These are phyloP conservation scores for Globisporangium megalacanthum DNA, from an alignment of 352 stramenopile genomes.

Conservation along the genomic window DNA sequence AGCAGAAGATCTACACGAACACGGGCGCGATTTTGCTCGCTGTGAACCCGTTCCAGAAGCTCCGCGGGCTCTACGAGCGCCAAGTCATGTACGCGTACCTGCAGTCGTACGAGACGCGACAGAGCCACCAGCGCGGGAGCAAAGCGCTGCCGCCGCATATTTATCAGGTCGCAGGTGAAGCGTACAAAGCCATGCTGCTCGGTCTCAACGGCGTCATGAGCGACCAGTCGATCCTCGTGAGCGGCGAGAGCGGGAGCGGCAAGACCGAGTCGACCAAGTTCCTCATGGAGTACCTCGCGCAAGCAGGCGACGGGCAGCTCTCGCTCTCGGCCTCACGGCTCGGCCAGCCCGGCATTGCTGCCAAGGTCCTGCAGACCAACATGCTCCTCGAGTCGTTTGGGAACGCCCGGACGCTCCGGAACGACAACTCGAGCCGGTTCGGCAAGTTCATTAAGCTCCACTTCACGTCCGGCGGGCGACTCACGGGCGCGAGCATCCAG, in stretches of 20 bases:
- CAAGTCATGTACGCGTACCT: constrained; percentile 55
- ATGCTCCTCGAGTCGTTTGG: constrained; percentile 88
- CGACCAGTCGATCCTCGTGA: constrained; percentile 84
- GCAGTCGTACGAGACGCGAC: constrained; percentile 46
- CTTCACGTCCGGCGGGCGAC: constrained; percentile 62
- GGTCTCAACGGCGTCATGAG: constrained; percentile 47
- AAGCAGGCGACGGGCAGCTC: constrained; percentile 64
- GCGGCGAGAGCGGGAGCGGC: constrained; percentile 78
- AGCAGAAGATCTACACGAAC: constrained; percentile 84
- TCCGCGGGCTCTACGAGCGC: constrained; percentile 55
- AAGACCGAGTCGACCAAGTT: constrained; percentile 91
- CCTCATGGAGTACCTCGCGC: constrained; percentile 83
- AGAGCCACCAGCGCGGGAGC: constrained; percentile 21
- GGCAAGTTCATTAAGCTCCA: constrained; percentile 92
- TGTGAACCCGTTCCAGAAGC: constrained; percentile 81
- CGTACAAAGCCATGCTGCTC: constrained; percentile 77
- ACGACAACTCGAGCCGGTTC: constrained; percentile 90
- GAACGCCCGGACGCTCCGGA: constrained; percentile 83
- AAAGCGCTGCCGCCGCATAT: constrained; percentile 66
- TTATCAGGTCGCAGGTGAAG: constrained; percentile 77
- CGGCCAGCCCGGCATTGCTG: constrained; percentile 45
- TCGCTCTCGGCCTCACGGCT: constrained; percentile 25
- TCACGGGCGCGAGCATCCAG: constrained; percentile 85
- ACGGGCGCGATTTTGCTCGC: constrained; percentile 76
- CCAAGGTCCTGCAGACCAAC: constrained; percentile 90